Base-by-base conservation (phyloP, 1,284 basidiomycete genomes). In the Sphagnurus paluster region DNA sequence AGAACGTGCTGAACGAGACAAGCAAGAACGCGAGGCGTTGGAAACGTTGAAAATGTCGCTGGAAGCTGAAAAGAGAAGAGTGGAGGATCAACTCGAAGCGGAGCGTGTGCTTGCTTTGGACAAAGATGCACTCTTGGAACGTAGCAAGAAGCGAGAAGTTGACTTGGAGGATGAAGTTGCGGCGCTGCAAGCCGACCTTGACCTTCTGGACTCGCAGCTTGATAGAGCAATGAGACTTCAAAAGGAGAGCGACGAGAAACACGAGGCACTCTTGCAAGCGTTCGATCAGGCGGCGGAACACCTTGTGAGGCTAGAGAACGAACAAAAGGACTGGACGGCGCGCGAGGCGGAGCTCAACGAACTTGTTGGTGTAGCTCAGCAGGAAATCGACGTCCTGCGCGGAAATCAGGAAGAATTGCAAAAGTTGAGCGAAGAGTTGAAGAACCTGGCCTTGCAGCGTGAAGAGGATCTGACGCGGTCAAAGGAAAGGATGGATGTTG, bases 201-300 rank as follows among this genome's bases (percentile, higher is more conserved):
- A 94, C 46, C 76, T 83, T 4, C 74, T 97, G 14, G 93, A 95
- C 58, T 84, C 83, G 7, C 91, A 97, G 60, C 79, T 97, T 7
- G 91, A 94, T 50, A 80, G 87, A 4, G 88, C 88, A 0, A 74
- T 92, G 61, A 74, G 80, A 49, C 73, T 85, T 45, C 84, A 90
- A 61, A 86, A 84, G 62, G 85, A 90, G 56, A 80, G 76, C 40
- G 87, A 93, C 51, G 84, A 89, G 60, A 88, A 90, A 56, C 82
- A 87, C 53, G 78, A 83, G 49, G 76, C 82, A 13, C 73, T 93
- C 41, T 75, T 81, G 19, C 68, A 76, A 42, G 84, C 88, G 16
- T 90, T 93, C 57, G 85, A 92, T 48, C 79, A 90, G 54, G 87
- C 93, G 10, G 87, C 90, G 0, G 86, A 90, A 50, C 89, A 93